These are phyloP conservation scores for Plasmopara halstedii DNA, from an alignment of 352 stramenopile species.

Conservation along the genomic window DNA sequence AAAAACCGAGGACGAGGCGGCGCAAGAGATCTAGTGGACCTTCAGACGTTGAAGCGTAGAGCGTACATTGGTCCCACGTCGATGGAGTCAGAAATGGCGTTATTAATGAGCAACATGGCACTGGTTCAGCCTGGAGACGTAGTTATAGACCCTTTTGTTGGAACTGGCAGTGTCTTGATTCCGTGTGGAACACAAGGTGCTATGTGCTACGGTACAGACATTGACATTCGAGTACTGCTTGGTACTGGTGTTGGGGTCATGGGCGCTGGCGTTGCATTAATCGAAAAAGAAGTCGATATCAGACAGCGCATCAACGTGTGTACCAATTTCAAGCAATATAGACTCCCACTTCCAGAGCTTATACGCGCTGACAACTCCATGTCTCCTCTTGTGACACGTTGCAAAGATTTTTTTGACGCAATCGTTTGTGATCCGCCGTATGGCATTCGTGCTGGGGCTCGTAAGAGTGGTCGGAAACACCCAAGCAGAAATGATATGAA, in stretches of 20 bases:
- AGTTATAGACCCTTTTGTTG: slow-evolving; percentile 96
- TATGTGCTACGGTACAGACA: slow-evolving; percentile 94
- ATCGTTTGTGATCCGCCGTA: slow-evolving; percentile 93
- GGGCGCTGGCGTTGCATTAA: slow-evolving; percentile 22
- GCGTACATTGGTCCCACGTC: slow-evolving; percentile 95
- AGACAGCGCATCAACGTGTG: slow-evolving; percentile 57
- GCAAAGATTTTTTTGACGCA: slow-evolving; percentile 70
- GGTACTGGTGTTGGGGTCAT: slow-evolving; percentile 77
- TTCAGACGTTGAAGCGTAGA: slow-evolving; percentile 92
- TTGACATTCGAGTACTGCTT: slow-evolving; percentile 93
- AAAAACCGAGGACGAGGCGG: slow-evolving; percentile 65
- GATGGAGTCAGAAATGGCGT: slow-evolving; percentile 95
- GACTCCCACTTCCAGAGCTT: slow-evolving; percentile 90
- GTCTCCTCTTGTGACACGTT: slow-evolving; percentile 44
- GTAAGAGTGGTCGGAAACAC: slow-evolving; percentile 83
- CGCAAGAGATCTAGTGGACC: slow-evolving; percentile 70
- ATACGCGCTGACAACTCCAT: slow-evolving; percentile 89
- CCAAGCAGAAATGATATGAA: slow-evolving; percentile 23
- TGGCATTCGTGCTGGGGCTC: slow-evolving; percentile 89
- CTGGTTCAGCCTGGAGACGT: slow-evolving; percentile 61
- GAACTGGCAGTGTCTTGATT: slow-evolving; percentile 96
- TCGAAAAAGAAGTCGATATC: slow-evolving; percentile 1
- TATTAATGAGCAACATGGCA: slow-evolving; percentile 93
- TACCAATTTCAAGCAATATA: slow-evolving; percentile 91
- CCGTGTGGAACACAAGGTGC: slow-evolving; percentile 89